Evolutionary conservation across 2,329 filamentous ascomycete species (phyloP).

Genomic region (Magnaporthiopsis incrustans): DNA sequence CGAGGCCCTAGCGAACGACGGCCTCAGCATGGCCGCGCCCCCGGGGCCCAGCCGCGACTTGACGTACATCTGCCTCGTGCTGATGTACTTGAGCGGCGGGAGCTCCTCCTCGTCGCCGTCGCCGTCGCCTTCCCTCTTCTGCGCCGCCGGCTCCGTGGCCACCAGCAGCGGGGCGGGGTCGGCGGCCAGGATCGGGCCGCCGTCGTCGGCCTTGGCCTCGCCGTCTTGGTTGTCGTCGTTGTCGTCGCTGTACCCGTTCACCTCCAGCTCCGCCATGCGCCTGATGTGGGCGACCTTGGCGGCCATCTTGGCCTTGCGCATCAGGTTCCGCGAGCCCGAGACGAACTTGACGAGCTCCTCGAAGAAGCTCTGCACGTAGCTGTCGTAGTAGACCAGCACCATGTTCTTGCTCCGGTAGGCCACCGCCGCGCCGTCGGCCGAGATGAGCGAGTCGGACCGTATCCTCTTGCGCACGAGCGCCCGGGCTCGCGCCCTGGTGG

Average conservation of each 20-base stretch:
- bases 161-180: not conserved
- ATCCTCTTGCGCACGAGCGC: slow-evolving; percentile 39
- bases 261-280: slow-evolving; percentile 50
- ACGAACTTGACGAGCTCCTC: slow-evolving; percentile 77
- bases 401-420: slow-evolving; percentile 65
- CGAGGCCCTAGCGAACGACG: slow-evolving; percentile 17
- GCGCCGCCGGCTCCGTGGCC: slow-evolving; percentile 9
- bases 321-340: slow-evolving; percentile 69
- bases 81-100: slow-evolving; percentile 28
- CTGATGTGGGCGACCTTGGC: slow-evolving; percentile 62
- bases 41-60: slow-evolving; percentile 13
- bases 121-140: slow-evolving; percentile 6
- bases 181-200: not conserved
- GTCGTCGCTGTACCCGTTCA: slow-evolving; percentile 40
- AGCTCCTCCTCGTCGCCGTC: slow-evolving; percentile 20
- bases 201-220: slow-evolving; percentile 4
- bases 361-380: slow-evolving; percentile 74
- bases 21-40: slow-evolving; percentile 18
- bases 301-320: slow-evolving; percentile 83
- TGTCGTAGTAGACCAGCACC: slow-evolving; percentile 89
- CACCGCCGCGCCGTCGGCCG: slow-evolving; percentile 35
- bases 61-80: slow-evolving; percentile 29
- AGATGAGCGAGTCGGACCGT: slow-evolving; percentile 44
- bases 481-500: slow-evolving; percentile 37
- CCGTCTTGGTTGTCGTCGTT: slow-evolving; percentile 22